Conservation (phyloP, 2,329 filamentous ascomycete genomes). For the Aspergillus neotritici region DNA sequence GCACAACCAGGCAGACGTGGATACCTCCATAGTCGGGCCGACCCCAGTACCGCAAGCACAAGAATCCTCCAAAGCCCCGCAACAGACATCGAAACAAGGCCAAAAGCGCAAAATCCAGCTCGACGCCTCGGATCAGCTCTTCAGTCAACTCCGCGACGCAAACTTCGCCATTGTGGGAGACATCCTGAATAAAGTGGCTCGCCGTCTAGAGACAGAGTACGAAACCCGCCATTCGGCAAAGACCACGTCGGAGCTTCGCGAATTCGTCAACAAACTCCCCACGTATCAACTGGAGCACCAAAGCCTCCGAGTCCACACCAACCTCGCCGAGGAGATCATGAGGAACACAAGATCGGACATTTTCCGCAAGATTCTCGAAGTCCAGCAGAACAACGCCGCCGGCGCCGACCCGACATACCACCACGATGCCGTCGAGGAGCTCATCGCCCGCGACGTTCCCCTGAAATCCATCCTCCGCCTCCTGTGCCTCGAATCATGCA, state of each 20-base stretch:
- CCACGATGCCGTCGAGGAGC: conserved; percentile 84
- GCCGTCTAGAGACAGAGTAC: conserved; percentile 79
- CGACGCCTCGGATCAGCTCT: conserved; percentile 84
- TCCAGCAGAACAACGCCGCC: conserved; percentile 91
- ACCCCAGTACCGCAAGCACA: conserved; percentile 51
- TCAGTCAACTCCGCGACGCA: conserved; percentile 77
- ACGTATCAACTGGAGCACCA: conserved; percentile 90
- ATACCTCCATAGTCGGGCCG: conserved; percentile 79
- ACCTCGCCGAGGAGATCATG: conserved; percentile 90
- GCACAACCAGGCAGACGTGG: conserved; percentile 88
- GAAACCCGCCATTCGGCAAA: conserved; percentile 81
- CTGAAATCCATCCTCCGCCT: conserved; percentile 76
- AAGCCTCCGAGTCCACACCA: conserved; percentile 85
- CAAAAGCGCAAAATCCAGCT: conserved; percentile 82
- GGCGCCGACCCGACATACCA: conserved; percentile 84
- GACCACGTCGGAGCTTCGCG: conserved; percentile 82
- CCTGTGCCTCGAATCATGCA: conserved; percentile 84
- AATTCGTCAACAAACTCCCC: conserved; percentile 91
- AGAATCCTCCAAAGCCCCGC: conserved; percentile 48
- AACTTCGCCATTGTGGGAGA: conserved; percentile 94
- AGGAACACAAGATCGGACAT: conserved; percentile 84
- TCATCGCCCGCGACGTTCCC: conserved; percentile 83
- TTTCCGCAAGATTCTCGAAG: conserved; percentile 82
- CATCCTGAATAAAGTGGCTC: conserved; percentile 82
- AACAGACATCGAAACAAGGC: conserved; percentile 51